Conservation (phyloP, 177 flowering plant species). For the Vitis hybrid region DNA sequence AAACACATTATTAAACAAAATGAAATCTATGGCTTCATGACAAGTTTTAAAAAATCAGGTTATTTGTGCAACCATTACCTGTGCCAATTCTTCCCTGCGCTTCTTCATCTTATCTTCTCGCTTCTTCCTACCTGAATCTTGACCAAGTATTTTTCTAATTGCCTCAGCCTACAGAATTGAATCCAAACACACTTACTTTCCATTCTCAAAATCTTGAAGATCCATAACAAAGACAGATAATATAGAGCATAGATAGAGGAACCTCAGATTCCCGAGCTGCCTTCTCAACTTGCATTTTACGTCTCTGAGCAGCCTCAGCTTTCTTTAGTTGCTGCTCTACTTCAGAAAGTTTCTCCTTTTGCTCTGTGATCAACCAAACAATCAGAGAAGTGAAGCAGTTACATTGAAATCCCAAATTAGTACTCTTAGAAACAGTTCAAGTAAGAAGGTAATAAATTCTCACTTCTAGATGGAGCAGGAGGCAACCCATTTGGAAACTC, state of each 20-base stretch:
- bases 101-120: constrained; percentile 80
- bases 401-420: constrained; percentile 1
- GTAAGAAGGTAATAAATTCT: constrained; percentile 22
- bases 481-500: constrained; percentile 96
- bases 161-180: constrained; percentile 78
- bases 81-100: constrained; percentile 83
- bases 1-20: neutral
- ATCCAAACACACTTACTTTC: constrained; percentile 3
- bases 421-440: neutral
- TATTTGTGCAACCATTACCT: constrained; percentile 42
- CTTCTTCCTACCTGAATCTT: constrained; percentile 91
- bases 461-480: constrained; percentile 85
- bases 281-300: constrained; percentile 82
- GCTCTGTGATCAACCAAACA: constrained; percentile 42
- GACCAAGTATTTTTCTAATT: constrained; percentile 91
- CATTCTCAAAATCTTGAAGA: neutral
- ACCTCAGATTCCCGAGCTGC: constrained; percentile 93
- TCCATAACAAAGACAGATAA: neutral
- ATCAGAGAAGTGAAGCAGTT: neutral
- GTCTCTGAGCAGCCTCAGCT: constrained; percentile 94
- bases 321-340: constrained; percentile 89
- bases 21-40: neutral
- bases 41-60: neutral
- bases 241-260: constrained; percentile 12
- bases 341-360: constrained; percentile 91